These are phyloP conservation scores for Saccharomyces hybrid DNA, from an alignment of 1,139 yeast species.

Conservation along the genomic window DNA sequence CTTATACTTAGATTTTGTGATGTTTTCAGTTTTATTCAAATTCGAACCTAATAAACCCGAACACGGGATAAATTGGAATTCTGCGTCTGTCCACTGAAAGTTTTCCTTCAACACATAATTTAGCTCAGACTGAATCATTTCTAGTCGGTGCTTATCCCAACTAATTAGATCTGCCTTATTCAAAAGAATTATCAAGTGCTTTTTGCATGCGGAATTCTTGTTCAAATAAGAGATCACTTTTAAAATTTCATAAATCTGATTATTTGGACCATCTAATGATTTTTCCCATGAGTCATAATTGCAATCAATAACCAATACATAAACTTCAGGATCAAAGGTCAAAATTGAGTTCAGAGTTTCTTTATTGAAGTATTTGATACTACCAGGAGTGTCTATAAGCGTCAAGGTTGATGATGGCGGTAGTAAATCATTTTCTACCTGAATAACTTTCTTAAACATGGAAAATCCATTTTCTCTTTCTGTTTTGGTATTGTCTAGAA, in stretches of 20 bases:
- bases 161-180: slow-evolving; percentile 65
- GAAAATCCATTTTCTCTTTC: slow-evolving; percentile 74
- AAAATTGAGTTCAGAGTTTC: slow-evolving; percentile 40
- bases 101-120: slow-evolving; percentile 16
- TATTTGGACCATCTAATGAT: slow-evolving; percentile 34
- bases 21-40: not conserved
- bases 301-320: slow-evolving; percentile 41
- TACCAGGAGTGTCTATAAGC: slow-evolving; percentile 85
- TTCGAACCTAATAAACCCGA: not conserved
- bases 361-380: slow-evolving; percentile 61
- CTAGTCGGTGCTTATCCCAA: slow-evolving; percentile 55
- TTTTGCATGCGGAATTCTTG: slow-evolving; percentile 52
- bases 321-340: slow-evolving; percentile 33
- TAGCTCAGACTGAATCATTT: slow-evolving; percentile 47
- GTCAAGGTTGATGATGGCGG: slow-evolving; percentile 42
- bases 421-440: slow-evolving; percentile 44
- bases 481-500: slow-evolving; percentile 72
- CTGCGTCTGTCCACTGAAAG: not conserved
- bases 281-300: slow-evolving; percentile 68
- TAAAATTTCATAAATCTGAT: slow-evolving; percentile 1
- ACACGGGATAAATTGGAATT: not conserved
- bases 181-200: slow-evolving; percentile 53
- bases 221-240: not conserved
- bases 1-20: not conserved
- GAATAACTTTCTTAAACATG: slow-evolving; percentile 40